Evolutionary conservation across 2,329 filamentous ascomycete species (phyloP).

Genomic region (Phyllosticta paracitricarpa): DNA sequence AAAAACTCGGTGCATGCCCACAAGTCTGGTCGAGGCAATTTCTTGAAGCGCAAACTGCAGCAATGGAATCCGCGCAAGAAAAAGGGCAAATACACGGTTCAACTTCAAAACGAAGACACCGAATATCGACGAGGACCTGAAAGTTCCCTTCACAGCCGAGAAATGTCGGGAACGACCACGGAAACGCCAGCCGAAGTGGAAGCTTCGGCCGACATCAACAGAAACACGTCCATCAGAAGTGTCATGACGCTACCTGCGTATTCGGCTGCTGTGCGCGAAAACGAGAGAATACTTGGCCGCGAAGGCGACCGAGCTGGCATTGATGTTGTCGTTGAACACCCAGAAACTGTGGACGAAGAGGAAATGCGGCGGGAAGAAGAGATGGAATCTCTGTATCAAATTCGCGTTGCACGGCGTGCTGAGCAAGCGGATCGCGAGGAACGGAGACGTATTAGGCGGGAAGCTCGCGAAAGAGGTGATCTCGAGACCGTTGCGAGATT

Average conservation of each 20-base stretch:
- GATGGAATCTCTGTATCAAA: slow-evolving; percentile 89
- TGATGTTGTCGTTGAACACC: slow-evolving; percentile 79
- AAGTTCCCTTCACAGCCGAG: slow-evolving; percentile 12
- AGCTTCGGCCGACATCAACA: slow-evolving; percentile 30
- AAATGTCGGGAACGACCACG: slow-evolving; percentile 4
- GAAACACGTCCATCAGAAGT: slow-evolving; percentile 81
- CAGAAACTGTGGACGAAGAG: slow-evolving; percentile 68
- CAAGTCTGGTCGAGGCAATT: slow-evolving; percentile 1
- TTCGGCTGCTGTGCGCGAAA: slow-evolving; percentile 58
- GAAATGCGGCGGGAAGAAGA: slow-evolving; percentile 72
- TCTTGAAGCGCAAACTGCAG: slow-evolving; percentile 23
- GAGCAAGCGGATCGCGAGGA: slow-evolving; percentile 71
- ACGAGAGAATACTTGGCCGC: slow-evolving; percentile 73
- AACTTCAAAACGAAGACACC: slow-evolving; percentile 17
- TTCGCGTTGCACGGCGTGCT: slow-evolving; percentile 64
- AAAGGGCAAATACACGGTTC: slow-evolving; percentile 21
- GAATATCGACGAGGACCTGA: slow-evolving; percentile 12
- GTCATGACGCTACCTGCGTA: slow-evolving; percentile 91
- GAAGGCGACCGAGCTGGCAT: slow-evolving; percentile 90
- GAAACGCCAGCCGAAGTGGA: slow-evolving; percentile 15
- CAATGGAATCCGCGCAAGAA: slow-evolving; percentile 19
- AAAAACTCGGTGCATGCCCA: slow-evolving; percentile 3
- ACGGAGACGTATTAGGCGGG: slow-evolving; percentile 56
- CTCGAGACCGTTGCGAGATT: slow-evolving; percentile 51
- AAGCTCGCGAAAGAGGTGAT: slow-evolving; percentile 65